Conservation (phyloP, 257 asterid genomes). For the Misopates orontium region DNA sequence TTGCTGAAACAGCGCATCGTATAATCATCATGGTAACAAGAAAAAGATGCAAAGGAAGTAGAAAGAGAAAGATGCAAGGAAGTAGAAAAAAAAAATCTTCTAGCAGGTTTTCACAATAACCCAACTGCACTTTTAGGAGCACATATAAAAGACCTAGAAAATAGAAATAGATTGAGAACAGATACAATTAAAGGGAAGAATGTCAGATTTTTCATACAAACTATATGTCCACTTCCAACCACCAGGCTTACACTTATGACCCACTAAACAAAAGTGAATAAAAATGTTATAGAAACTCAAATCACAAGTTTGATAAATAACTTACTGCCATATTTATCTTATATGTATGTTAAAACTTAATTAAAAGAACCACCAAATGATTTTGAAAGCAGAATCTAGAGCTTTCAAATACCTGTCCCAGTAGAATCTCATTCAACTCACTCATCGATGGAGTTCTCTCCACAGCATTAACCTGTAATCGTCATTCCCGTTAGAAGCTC, state of each 20-base stretch:
- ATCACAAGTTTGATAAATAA: constrained; percentile 17
- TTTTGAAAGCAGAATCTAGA: constrained; percentile 31
- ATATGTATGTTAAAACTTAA: no score
- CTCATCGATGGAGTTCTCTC: constrained; percentile 99
- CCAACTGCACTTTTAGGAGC: not conserved
- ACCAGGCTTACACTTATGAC: constrained; percentile 16
- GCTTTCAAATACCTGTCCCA: constrained; percentile 75
- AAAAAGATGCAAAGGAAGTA: not conserved
- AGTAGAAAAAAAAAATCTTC: not conserved
- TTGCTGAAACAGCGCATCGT: not conserved
- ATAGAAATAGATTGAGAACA: not conserved
- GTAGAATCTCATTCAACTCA: constrained; percentile 90
- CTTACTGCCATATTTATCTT: not conserved
- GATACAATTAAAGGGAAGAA: constrained; percentile 2
- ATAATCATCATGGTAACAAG: not conserved
- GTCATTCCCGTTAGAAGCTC: constrained; percentile 25
- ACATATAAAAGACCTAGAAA: not conserved
- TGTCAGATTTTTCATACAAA: not conserved
- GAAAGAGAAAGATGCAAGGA: no score
- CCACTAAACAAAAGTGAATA: constrained; percentile 10
- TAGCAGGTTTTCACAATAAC: not conserved
- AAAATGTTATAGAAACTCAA: not conserved
- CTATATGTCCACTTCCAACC: not conserved
- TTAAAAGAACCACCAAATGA: constrained; percentile 9
- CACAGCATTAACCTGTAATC: constrained; percentile 80